Base-by-base conservation (phyloP, 805 yeast species). In the Kluyveromyces wickerhamii region DNA sequence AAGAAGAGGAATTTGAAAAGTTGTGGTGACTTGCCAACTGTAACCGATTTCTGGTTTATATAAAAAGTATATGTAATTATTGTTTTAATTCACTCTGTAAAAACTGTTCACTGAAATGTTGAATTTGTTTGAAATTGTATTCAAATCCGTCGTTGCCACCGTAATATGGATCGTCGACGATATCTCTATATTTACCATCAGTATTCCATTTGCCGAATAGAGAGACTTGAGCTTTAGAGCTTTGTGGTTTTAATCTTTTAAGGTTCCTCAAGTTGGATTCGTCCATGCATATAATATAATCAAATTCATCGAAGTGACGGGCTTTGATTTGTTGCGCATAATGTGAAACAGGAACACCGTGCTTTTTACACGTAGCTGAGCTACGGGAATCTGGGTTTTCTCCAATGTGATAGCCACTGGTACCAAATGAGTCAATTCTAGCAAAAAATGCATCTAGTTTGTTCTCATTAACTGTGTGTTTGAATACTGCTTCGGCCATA, bases 401-500 rank as follows among this genome's bases (percentile, higher is more conserved):
- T 1, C 96, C 97, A 27, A 69, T 60, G 51, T 88, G 96, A 63
- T 77, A 89, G 1, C 79, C 81, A 7, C 83, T 76, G 1, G 96
- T 86, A 11, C 96, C 97, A 58, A 78, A 88, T 1, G 96, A 86
- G 51, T 88, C 96, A 21, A 86, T 78, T 12, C 52, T 52, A 0
- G 62, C 52, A 41, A 87, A 72, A n/a, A 52, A 52, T 12, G 53
- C 58, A 21, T 41, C 50, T 19, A 64, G 43, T 33, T 64, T 56
- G 0, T 79, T 56, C 28, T 72, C 54, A 27, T 72, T 56, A 7
- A 84, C 94, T 11, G 65, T 63, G 39, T 83, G 75, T 31, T 65
- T 67, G 60, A 88, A 86, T 1, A 87, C 84, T 0, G 96, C 96
- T 53, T 89, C 96, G 0, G 97, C 96, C 97, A 88, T 89, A 10